These are phyloP conservation scores for Hortiboletus flavorubellus DNA, from an alignment of 768 basidiomycete species.

Conservation along the genomic window DNA sequence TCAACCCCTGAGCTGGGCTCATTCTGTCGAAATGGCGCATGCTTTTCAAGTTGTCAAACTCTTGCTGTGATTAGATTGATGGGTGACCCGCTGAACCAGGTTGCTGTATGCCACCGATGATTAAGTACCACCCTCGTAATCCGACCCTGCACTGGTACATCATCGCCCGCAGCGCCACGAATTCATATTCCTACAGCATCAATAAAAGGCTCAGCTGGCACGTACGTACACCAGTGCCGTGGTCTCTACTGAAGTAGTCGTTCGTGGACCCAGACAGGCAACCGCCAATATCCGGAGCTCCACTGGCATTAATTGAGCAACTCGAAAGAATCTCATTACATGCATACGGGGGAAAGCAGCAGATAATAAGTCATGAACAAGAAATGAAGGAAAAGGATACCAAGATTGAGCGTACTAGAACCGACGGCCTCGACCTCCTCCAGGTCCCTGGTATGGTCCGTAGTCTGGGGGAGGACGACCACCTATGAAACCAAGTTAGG, in stretches of 20 bases:
- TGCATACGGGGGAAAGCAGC: constrained; percentile 1
- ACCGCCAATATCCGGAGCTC: background rate
- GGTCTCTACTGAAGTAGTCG: background rate
- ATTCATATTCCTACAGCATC: background rate
- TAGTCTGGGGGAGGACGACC: constrained; percentile 84
- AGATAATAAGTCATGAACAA: constrained; percentile 17
- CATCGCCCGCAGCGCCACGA: too few relatives aligned
- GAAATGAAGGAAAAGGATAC: constrained; percentile 1
- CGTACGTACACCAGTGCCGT: background rate
- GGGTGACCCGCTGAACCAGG: background rate
- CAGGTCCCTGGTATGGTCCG: constrained; percentile 81
- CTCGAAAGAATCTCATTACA: background rate
- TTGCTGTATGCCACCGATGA: background rate
- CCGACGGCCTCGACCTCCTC: constrained; percentile 41
- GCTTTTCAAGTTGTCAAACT: background rate
- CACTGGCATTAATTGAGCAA: constrained; percentile 1
- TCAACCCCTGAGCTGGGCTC: background rate
- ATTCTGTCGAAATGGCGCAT: too few relatives aligned
- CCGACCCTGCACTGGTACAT: background rate
- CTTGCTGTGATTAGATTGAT: background rate
- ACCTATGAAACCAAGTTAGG: constrained; percentile 32
- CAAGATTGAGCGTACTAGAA: constrained; percentile 26
- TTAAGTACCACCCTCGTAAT: background rate
- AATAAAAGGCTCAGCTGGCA: background rate
- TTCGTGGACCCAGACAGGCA: background rate